These are phyloP conservation scores for Tanacetum coccineum DNA, from an alignment of 129 eudicot species.

Conservation along the genomic window DNA sequence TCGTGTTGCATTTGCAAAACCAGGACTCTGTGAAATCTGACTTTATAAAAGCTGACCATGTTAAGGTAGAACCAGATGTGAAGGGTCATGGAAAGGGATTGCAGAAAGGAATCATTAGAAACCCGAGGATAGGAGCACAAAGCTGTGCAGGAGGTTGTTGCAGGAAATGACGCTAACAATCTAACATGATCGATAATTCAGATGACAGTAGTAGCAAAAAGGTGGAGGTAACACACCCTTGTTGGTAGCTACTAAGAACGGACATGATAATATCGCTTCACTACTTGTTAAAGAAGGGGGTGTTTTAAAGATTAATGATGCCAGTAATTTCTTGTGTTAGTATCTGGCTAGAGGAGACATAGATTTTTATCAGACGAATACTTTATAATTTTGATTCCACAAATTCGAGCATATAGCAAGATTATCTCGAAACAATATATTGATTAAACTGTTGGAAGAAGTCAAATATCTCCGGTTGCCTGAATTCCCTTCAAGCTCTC, in stretches of 20 bases:
- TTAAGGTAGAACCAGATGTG: too few relatives aligned
- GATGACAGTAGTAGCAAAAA: too few relatives aligned
- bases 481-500: conserved; percentile 34
- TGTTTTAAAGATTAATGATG: conserved; percentile 40
- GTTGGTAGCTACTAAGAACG: conserved; percentile 75
- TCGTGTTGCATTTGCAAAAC: too few relatives aligned
- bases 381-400: conserved; percentile 5
- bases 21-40: too few relatives aligned
- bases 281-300: conserved; percentile 62
- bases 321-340: conserved; percentile 66
- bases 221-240: conserved; percentile 87
- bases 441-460: conserved; percentile 65
- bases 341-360: conserved; percentile 68
- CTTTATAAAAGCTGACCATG: too few relatives aligned
- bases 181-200: too few relatives aligned
- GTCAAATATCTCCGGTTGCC: conserved; percentile 49
- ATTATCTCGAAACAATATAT: conserved; percentile 54
- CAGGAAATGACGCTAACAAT: too few relatives aligned
- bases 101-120: too few relatives aligned
- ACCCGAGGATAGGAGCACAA: too few relatives aligned
- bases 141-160: too few relatives aligned
- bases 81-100: too few relatives aligned
- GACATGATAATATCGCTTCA: conserved; percentile 67
- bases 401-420: conserved; percentile 1
- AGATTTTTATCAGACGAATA: conserved; percentile 54